phyloP scores from a whole-genome alignment of 2,329 filamentous ascomycete species.

The Rhynchosporium secalis region DNA sequence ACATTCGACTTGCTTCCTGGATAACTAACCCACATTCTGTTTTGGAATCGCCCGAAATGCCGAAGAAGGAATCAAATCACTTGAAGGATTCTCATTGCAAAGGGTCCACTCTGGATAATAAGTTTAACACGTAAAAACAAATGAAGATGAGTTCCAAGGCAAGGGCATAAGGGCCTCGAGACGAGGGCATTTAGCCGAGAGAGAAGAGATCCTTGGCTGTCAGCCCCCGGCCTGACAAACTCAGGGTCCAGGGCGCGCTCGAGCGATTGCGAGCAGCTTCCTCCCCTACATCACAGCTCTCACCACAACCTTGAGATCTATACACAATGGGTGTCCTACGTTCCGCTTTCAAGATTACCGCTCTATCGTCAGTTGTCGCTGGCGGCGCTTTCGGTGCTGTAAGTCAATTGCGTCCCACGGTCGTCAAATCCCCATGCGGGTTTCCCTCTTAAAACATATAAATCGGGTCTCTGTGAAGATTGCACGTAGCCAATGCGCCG shows the following conservation, averaged over 20 bases:
- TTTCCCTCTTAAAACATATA: not conserved
- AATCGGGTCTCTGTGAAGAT: too few species aligned
- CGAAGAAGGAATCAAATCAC: too few species aligned
- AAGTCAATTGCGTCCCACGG: not conserved
- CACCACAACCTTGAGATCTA: not conserved
- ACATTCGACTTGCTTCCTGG: not conserved
- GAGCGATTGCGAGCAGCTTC: not conserved
- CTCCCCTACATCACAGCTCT: not conserved
- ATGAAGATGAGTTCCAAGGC: not conserved
- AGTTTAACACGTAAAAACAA: too few species aligned
- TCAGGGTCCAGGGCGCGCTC: not conserved
- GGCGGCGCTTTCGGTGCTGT: conserved; percentile 30
- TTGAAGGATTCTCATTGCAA: too few species aligned
- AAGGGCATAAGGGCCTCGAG: not conserved
- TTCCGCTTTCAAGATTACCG: conserved; percentile 27
- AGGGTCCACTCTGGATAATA: too few species aligned
- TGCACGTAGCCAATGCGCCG: not conserved
- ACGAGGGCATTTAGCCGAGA: not conserved
- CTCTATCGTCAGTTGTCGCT: conserved; percentile 27
- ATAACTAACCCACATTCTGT: too few species aligned
- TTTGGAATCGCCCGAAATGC: too few species aligned
- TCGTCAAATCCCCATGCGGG: not conserved
- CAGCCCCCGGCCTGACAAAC: not conserved
- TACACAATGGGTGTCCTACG: conserved; percentile 29
- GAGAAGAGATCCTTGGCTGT: not conserved